Evolutionary conservation across 352 stramenopile genomes (phyloP).

Genomic region (Bremia lactucae): DNA sequence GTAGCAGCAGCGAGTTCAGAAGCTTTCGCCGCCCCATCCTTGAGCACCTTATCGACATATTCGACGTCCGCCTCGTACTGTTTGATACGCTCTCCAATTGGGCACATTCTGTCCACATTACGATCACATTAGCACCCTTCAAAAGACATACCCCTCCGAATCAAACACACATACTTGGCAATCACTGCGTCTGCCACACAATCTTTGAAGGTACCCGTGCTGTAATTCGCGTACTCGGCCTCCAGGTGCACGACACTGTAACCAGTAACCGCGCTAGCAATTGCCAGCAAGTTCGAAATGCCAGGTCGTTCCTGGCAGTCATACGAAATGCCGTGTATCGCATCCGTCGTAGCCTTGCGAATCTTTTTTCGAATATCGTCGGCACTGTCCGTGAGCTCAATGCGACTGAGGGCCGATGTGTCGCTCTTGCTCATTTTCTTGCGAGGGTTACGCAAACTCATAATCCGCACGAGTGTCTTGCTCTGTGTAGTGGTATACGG

Average conservation of each 20-base stretch:
- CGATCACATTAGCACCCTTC: constrained; percentile 1
- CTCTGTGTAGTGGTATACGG: constrained; percentile 3
- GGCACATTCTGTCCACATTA: constrained; percentile 56
- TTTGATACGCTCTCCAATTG: constrained; percentile 90
- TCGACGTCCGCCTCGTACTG: constrained; percentile 84
- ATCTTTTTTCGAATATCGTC: constrained; percentile 77
- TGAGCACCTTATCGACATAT: constrained; percentile 87
- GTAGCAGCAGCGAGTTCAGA: constrained; percentile 48
- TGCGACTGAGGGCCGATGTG: constrained; percentile 81
- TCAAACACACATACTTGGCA: constrained; percentile 54
- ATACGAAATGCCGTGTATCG: constrained; percentile 55
- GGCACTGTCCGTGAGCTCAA: constrained; percentile 87
- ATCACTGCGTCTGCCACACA: constrained; percentile 91
- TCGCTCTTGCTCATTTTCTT: constrained; percentile 99
- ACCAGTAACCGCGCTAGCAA: constrained; percentile 68
- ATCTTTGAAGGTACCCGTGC: constrained; percentile 92
- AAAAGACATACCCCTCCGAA: not conserved
- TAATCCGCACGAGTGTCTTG: constrained; percentile 86
- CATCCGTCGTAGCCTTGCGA: constrained; percentile 86
- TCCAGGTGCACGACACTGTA: constrained; percentile 71
- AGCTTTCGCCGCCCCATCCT: constrained; percentile 66
- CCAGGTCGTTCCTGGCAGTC: constrained; percentile 91
- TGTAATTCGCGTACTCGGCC: constrained; percentile 38
- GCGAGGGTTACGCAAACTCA: constrained; percentile 93
- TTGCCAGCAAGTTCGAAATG: constrained; percentile 92